A percentile compares a stretch with the other conserved stretches of the same genome.
Conservation (phyloP, 352 stramenopile genomes). For the Phytophthora tentaculata region DNA sequence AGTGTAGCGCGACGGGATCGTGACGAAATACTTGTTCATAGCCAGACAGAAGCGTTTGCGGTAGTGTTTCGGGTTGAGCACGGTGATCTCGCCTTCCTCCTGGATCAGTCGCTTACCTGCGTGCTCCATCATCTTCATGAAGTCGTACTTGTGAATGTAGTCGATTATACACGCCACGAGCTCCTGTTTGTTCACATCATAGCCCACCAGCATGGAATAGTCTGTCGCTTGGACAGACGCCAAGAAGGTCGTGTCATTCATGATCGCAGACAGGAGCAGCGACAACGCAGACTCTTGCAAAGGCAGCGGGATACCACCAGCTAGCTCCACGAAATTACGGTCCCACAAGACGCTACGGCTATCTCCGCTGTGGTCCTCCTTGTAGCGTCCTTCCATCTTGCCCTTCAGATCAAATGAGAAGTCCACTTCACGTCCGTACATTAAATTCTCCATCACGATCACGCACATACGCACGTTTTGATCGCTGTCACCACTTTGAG, state of each 20-base stretch:
- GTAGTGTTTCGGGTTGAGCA: constrained; percentile 89
- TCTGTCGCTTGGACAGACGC: constrained; percentile 84
- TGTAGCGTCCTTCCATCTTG: constrained; percentile 89
- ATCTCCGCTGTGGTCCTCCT: constrained; percentile 36
- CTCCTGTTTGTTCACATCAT: constrained; percentile 88
- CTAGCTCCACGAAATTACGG: constrained; percentile 88
- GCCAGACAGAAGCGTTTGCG: constrained; percentile 83
- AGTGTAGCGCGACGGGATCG: constrained; percentile 87
- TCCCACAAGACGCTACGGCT: constrained; percentile 78
- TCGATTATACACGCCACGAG: constrained; percentile 90
- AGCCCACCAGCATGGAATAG: constrained; percentile 90
- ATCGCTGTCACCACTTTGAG: constrained; percentile 59
- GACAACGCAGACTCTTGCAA: constrained; percentile 86
- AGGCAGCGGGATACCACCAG: constrained; percentile 79
- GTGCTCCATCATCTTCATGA: constrained; percentile 92
- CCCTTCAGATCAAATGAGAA: constrained; percentile 90
- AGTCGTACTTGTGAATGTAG: constrained; percentile 92
- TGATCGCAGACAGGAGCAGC: constrained; percentile 80
- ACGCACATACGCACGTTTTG: constrained; percentile 83
- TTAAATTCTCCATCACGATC: constrained; percentile 90
- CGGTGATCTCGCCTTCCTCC: constrained; percentile 89
- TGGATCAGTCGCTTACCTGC: constrained; percentile 89
- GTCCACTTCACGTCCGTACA: constrained; percentile 87
- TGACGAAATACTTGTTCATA: constrained; percentile 92
- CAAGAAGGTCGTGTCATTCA: constrained; percentile 89